A percentile compares a stretch with the other conserved stretches of the same genome.
Evolutionary conservation across 345 rosid species (phyloP).

Genomic region (Noccaea caerulescens): DNA sequence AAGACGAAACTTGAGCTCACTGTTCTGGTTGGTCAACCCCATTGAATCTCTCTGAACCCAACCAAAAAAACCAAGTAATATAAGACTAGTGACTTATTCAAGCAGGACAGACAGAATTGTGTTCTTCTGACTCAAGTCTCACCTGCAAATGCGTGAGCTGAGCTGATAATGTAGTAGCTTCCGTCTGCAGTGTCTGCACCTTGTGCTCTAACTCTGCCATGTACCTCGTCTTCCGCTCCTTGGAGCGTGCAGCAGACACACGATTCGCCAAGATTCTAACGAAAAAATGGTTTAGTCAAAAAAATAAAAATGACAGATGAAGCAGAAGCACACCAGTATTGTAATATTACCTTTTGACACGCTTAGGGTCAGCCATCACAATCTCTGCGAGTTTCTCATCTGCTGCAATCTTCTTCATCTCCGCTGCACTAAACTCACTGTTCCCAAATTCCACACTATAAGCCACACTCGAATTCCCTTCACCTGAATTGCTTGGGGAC

Average conservation of each 20-base stretch:
- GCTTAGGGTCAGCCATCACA: constrained; percentile 64
- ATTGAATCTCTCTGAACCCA: constrained; percentile 54
- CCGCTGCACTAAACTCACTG: constrained; percentile 64
- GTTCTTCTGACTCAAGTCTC: not conserved
- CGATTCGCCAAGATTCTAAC: constrained; percentile 85
- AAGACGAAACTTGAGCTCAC: constrained; percentile 64
- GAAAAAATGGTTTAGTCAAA: not conserved
- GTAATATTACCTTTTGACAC: constrained; percentile 53
- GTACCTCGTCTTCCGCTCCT: constrained; percentile 80
- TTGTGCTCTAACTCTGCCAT: constrained; percentile 80
- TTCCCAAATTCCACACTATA: constrained; percentile 57
- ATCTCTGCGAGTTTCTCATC: constrained; percentile 84
- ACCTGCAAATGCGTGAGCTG: constrained; percentile 85
- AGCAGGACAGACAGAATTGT: not conserved
- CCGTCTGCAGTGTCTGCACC: constrained; percentile 85
- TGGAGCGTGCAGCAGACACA: constrained; percentile 84
- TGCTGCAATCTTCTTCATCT: constrained; percentile 70
- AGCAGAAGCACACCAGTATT: not conserved
- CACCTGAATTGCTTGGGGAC: constrained; percentile 52
- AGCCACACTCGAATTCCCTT: constrained; percentile 48
- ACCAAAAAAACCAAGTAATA: not conserved
- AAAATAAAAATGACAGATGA: not conserved
- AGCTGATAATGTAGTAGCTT: constrained; percentile 81
- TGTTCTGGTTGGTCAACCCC: constrained; percentile 55
- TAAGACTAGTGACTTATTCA: constrained; percentile 9